Base-by-base conservation (phyloP, 768 basidiomycete genomes). In the Lyophyllum decastes region DNA sequence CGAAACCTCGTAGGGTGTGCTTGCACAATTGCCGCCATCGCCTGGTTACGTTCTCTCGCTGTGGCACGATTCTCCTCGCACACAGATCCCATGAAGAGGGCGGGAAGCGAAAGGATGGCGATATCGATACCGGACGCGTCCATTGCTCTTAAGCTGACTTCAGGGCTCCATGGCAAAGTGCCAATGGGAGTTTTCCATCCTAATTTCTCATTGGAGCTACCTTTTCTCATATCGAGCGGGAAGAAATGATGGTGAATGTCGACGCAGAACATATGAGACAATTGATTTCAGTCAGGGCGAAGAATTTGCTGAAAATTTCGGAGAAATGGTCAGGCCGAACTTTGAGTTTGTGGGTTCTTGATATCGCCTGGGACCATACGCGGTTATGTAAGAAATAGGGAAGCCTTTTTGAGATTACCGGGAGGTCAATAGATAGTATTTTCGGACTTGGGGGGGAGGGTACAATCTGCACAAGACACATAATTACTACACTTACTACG, bases 221-320 rank as follows among this genome's bases (percentile, higher is more conserved):
- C 70, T 63, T 89, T 87, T 59, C 78, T 59, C 46, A 85, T 69
- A 47, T 78, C 74, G 16, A 78, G 67, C 2, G 87, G 80, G 64
- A 91, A 90, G 66, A 83, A 83, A 65, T 92, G 90, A 70, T 91
- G 90, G 65, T 92, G 90, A n/a, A 90, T 72, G 68, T 92, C 90
- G 63, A 92, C 76, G 59, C 76, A 61, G 27, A 61, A 46, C 62
- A 65, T 65, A 19, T 10, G 30, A 4, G 10, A 30, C 10, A 10
- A 10, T 10, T 10, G 10, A 30, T 30, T 25, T 26, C 25, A 14
- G 7, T 17, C 25, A 49, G 4, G 11, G 7, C 30, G 19, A 35
- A 21, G 8, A 30, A 30, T 30, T 30, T 30, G 30, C 30, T 30
- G 5, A 10, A 30, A 10, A 30, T 30, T 4, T 8, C 22, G 34